Base-by-base conservation (phyloP, 768 basidiomycete genomes). In the Mycena belliarum region DNA sequence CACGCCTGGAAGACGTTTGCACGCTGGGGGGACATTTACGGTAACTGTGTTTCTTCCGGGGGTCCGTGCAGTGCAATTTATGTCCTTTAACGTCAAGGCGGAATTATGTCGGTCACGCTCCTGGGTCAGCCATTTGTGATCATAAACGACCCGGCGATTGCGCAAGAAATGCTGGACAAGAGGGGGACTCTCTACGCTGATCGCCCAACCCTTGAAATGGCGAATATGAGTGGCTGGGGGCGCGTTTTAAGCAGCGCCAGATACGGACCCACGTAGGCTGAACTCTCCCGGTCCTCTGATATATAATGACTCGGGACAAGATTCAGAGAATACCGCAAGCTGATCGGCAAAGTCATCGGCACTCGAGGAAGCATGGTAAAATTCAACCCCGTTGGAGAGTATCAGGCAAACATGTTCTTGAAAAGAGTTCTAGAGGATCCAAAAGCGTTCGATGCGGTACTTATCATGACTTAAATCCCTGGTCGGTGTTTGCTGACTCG, bases 331-430 rank as follows among this genome's bases (percentile, higher is more conserved):
- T 59, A 59, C 57, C 76, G 79, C 47, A 76, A 69, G 49, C 61
- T 77, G 38, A 75, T 79, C 55, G 76, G 78, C 57, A 72, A 73
- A 46, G 63, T 72, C 9, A 75, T 81, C 38, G 79, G 79, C 11
- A 79, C 68, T 25, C 64, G 64, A 16, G 65, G 63, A 32, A 66
- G 70, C 21, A 75, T 76, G 71, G 68, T 70, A n/a, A 66, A 71
- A 37, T 79, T 76, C 63, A 67, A 73, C 53, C 70, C 71, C 28
- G 65, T 73, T 14, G 75, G 76, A 55, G 76, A 80, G 57, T 50
- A 55, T 4, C 76, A 81, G 59, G 75, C 75, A 7, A 73, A 65
- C 32, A 67, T 65, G 38, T 78, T 82, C 52, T 63, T 80, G 37
- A 71, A 72, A 50, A 64, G 69, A 14, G 54, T 79, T 8, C 57